Evolutionary conservation across 1,284 basidiomycete species (phyloP), one percentile per base, ranked within the genome.

Genomic region (Ustilago nuda): DNA sequence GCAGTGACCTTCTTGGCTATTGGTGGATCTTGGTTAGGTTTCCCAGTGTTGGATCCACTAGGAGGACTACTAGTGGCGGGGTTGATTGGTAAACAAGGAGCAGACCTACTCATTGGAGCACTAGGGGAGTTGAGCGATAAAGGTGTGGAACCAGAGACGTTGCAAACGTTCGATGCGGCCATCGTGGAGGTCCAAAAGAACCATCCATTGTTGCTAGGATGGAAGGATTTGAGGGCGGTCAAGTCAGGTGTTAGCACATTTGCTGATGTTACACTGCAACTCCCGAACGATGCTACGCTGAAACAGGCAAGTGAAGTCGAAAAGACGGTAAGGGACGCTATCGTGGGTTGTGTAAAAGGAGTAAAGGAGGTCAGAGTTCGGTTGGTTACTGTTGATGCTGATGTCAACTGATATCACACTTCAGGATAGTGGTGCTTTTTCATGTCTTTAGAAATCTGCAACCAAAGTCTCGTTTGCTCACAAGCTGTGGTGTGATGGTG

Each of bases 21-120:
- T n/a, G 72, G 70, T 2, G 95, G 95, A 9, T 93, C 91, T 6
- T 93, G 92, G 89, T 92, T 94, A 13, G 89, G 92, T n/a, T 88
- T 94, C 73, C 93, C 94, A 33, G 87, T 89, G 77, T 89, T 98
- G 35, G 96, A 99, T 85, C 95, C 96, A 4, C 89, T 99, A 35
- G 97, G 97, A 77, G 96, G 95, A 13, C 87, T 98, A 19, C 86
- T 97, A 61, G 95, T 98, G 11, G 94, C 94, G 0, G 87, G 93
- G 63, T 90, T 98, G 79, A 97, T 98, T 85, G 88, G 97, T 30
- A 90, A 89, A 80, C 94, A 98, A 84, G 94, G 94, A n/a, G 87
- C 91, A 51, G 87, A 87, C 17, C 88, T 98, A 27, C 88, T 94
- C 52, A 87, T 89, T 52, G 90, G 90, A 15, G 92, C 95, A 1